Base-by-base conservation (phyloP, 2,329 filamentous ascomycete genomes). In the Penicillium aurantiogriseum region DNA sequence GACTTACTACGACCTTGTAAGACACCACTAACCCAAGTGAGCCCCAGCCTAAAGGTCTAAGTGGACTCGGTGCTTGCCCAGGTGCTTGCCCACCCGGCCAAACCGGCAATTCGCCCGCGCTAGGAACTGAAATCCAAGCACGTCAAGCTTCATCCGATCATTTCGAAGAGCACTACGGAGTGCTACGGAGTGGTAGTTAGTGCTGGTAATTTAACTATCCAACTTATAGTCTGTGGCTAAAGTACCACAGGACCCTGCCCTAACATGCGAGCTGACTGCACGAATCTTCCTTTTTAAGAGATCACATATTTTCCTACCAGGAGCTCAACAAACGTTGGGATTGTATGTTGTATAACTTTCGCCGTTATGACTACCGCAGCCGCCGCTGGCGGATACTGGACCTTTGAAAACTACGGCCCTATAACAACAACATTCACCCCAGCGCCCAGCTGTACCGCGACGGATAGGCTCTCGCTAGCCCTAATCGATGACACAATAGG, bases 361-460 rank as follows among this genome's bases (percentile, higher is more conserved):
- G 15, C 40, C 2, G 27, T 43, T 23, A 43, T 43, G 40, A 17
- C 21, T 43, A 43, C 40, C 2, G 40, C 40, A 43, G 25, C 40
- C 8, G 40, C n/a, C 23, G 21, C 7, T 6, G 15, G 21, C 40
- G 40, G 40, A 43, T 25, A 43, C 23, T 43, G 40, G 40, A 43
- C 40, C 40, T 43, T 43, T 1, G 40, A 43, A n/a, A 56, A 56
- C 33, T 45, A 45, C 11, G 54, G 54, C 13, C 40, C 54, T 8
- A 11, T 56, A n/a, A 56, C 54, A 23, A 56, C 47, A 36, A 47
- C 54, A 8, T 56, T 29, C 23, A 56, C 47, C 2, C 54, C 47
- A 2, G 15, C 39, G 4, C 40, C 54, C 21, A 56, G 54, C 39
- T 56, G 54, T 35, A 56, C 42, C 11, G 47, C 47, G 7, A 56